Conservation (phyloP, 108 stramenopile species). For the Cyclotella atomus region DNA sequence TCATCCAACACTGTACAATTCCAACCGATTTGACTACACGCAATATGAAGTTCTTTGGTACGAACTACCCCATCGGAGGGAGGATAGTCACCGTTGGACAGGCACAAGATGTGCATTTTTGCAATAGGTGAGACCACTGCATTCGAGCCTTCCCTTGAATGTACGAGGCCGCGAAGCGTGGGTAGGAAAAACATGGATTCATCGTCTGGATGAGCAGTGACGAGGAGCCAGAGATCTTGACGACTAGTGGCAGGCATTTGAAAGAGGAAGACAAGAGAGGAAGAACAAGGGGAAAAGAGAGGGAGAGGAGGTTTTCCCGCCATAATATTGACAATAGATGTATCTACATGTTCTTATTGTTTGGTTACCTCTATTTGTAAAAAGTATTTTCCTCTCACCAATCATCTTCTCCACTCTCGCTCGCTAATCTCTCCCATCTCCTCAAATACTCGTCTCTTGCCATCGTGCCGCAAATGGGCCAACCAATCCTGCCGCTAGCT, state of each 20-base stretch:
- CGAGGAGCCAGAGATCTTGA: constrained; percentile 42
- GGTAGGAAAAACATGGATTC: constrained; percentile 88
- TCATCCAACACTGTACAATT: constrained; percentile 34
- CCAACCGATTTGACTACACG: constrained; percentile 45
- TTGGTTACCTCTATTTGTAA: too few relatives aligned
- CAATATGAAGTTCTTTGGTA: constrained; percentile 57
- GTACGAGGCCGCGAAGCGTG: too few relatives aligned
- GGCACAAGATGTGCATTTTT: constrained; percentile 60
- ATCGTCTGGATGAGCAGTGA: constrained; percentile 53
- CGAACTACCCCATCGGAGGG: constrained; percentile 68
- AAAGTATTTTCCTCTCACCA: too few relatives aligned
- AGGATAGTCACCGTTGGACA: constrained; percentile 77
- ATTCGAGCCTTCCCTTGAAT: too few relatives aligned
- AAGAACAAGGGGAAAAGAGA: neutral
- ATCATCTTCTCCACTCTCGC: too few relatives aligned
- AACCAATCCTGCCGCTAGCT: neutral
- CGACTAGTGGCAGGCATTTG: neutral
- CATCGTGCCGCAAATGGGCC: neutral
- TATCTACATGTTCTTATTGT: too few relatives aligned
- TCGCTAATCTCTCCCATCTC: too few relatives aligned
- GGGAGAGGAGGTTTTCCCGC: neutral
- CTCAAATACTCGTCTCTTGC: neutral
- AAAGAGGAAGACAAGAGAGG: neutral
- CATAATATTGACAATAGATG: too few relatives aligned
- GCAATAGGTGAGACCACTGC: constrained; percentile 11